phyloP scores from a whole-genome alignment of 2,329 filamentous ascomycete species.

The Sporothrix curviconia region DNA sequence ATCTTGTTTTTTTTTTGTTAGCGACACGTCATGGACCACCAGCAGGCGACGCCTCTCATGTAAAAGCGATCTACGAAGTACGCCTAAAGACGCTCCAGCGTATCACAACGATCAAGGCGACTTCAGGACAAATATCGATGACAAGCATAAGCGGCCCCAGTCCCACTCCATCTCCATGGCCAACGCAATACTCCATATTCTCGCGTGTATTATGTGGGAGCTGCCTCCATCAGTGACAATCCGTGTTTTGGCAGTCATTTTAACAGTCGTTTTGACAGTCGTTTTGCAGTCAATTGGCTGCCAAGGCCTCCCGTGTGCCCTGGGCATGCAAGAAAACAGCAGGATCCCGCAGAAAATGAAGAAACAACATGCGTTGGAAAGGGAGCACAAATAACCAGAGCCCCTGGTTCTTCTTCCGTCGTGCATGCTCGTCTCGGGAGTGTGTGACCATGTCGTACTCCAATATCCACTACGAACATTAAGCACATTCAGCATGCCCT shows the following conservation, averaged over 20 bases:
- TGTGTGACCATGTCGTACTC: neutral
- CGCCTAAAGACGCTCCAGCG: too few species aligned
- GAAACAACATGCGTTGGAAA: neutral
- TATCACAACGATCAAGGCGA: neutral
- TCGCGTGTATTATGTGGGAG: too few species aligned
- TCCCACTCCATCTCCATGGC: too few species aligned
- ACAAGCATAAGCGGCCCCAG: neutral
- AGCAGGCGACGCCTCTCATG: too few species aligned
- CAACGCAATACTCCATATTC: too few species aligned
- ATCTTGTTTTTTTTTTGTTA: neutral
- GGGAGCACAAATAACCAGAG: neutral
- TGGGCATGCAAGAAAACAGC: too few species aligned
- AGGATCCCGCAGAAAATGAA: neutral
- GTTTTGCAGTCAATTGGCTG: too few species aligned
- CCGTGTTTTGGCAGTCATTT: too few species aligned
- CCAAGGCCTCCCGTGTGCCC: too few species aligned
- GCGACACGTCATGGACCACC: neutral
- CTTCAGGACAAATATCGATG: neutral
- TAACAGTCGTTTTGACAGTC: too few species aligned
- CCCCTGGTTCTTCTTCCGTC: neutral
- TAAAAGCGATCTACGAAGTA: too few species aligned
- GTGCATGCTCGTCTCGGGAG: neutral
- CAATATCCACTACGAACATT: neutral
- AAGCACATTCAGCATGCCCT: neutral
- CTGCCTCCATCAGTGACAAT: too few species aligned